phyloP scores from a whole-genome alignment of 495 filamentous ascomycete genomes.

The Thermochaetoides thermophila region DNA sequence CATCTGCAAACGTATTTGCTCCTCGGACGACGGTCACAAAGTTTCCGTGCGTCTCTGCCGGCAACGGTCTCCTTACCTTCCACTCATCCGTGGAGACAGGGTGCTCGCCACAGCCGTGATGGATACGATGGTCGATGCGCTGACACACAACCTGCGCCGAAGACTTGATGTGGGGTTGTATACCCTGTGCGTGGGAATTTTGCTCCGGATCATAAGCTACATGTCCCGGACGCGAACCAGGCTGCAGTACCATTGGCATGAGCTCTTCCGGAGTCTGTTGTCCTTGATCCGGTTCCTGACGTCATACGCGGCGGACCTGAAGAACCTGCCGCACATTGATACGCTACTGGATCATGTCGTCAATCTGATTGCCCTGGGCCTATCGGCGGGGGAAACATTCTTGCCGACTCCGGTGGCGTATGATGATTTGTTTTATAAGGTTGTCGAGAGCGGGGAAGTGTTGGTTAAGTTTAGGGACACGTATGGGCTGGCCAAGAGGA shows the following conservation, averaged over 20 bases:
- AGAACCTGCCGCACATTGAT: slow-evolving; percentile 41
- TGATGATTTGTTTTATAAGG: slow-evolving; percentile 95
- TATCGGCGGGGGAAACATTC: slow-evolving; percentile 82
- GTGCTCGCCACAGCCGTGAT: slow-evolving; percentile 59
- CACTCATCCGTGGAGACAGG: slow-evolving; percentile 53
- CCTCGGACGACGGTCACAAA: slow-evolving; percentile 64
- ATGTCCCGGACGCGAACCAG: slow-evolving; percentile 65
- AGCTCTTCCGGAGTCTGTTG: slow-evolving; percentile 82
- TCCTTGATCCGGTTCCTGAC: slow-evolving; percentile 83
- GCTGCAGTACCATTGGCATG: slow-evolving; percentile 83
- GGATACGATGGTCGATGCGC: slow-evolving; percentile 74
- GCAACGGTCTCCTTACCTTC: slow-evolving; percentile 80
- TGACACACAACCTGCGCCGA: slow-evolving; percentile 85
- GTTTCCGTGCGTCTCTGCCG: slow-evolving; percentile 70
- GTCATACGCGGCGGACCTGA: slow-evolving; percentile 65
- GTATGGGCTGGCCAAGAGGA: slow-evolving; percentile 41
- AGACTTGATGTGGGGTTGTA: slow-evolving; percentile 77
- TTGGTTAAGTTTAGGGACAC: slow-evolving; percentile 69
- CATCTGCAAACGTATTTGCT: slow-evolving; percentile 73
- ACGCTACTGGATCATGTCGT: slow-evolving; percentile 56
- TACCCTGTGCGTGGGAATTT: slow-evolving; percentile 60
- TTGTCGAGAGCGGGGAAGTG: slow-evolving; percentile 80
- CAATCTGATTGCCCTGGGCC: slow-evolving; percentile 69
- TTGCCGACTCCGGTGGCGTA: slow-evolving; percentile 80
- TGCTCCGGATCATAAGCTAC: slow-evolving; percentile 69